phyloP scores from a whole-genome alignment of 2,329 filamentous ascomycete genomes.

The Hypoxylon rubiginosum region DNA sequence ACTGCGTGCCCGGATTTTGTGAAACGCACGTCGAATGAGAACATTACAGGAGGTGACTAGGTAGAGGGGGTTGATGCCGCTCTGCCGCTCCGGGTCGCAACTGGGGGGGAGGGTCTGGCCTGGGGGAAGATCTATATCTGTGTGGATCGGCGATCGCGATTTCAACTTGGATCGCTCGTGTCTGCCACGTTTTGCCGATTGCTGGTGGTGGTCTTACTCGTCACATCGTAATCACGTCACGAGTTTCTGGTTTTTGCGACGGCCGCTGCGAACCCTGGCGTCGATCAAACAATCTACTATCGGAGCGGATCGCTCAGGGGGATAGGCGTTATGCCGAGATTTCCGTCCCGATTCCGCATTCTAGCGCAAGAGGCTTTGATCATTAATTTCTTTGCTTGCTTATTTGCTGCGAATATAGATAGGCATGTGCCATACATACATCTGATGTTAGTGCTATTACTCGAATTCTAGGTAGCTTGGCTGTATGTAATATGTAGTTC shows the following conservation, averaged over 20 bases:
- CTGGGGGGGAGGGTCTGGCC: neutral
- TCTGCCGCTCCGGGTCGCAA: neutral
- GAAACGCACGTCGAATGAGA: slow-evolving; percentile 13
- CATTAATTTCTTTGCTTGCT: neutral
- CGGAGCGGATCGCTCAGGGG: slow-evolving; percentile 19
- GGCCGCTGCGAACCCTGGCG: slow-evolving; percentile 21
- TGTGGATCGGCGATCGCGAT: slow-evolving; percentile 18
- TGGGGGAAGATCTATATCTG: neutral
- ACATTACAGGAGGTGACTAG: slow-evolving; percentile 15
- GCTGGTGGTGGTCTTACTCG: slow-evolving; percentile 6
- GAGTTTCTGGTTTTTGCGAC: neutral
- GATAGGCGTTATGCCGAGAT: slow-evolving; percentile 19
- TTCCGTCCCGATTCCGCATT: slow-evolving; percentile 18
- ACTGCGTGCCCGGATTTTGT: slow-evolving; percentile 5
- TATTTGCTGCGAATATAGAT: neutral
- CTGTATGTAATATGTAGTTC: neutral
- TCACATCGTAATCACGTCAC: neutral
- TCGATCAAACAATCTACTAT: slow-evolving; percentile 36
- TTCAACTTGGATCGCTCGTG: slow-evolving; percentile 13
- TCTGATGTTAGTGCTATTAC: neutral
- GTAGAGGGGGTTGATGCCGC: no score
- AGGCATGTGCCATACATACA: neutral
- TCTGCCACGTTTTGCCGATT: slow-evolving; percentile 34
- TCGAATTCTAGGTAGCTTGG: neutral
- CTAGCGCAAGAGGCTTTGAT: neutral